Conservation (phyloP, 441 rosid species). For the Populus hybrid region DNA sequence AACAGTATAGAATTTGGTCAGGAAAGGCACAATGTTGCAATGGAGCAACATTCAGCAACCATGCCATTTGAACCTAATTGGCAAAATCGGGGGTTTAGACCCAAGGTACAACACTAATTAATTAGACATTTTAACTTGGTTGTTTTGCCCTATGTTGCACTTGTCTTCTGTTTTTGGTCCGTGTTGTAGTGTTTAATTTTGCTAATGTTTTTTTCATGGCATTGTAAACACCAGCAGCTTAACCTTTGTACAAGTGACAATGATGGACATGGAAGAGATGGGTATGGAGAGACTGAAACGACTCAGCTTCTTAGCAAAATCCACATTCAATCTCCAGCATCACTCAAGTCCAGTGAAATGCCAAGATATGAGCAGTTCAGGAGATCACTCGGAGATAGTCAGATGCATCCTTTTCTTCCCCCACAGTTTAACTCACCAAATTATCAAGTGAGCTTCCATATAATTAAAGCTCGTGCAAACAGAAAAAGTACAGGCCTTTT, state of each 20-base stretch:
- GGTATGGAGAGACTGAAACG: slow-evolving; percentile 46
- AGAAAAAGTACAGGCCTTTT: not conserved
- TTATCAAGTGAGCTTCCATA: slow-evolving; percentile 31
- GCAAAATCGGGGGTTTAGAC: slow-evolving; percentile 30
- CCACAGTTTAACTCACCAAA: slow-evolving; percentile 33
- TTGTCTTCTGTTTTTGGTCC: not conserved
- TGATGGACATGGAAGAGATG: slow-evolving; percentile 24
- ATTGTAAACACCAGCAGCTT: slow-evolving; percentile 16
- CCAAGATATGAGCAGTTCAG: slow-evolving; percentile 36
- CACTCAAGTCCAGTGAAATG: slow-evolving; percentile 21
- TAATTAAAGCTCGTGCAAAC: not conserved
- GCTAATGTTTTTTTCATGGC: not conserved
- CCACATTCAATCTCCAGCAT: slow-evolving; percentile 42
- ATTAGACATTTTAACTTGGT: not conserved
- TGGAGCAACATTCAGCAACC: slow-evolving; percentile 32
- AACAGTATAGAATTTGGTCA: slow-evolving; percentile 22
- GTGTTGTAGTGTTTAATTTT: not conserved
- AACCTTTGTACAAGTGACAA: slow-evolving; percentile 23
- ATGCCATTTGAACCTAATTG: slow-evolving; percentile 32
- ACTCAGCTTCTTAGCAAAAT: slow-evolving; percentile 52
- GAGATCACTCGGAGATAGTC: slow-evolving; percentile 26
- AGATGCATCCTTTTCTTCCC: slow-evolving; percentile 34
- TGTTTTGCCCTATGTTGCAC: not conserved
- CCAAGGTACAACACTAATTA: slow-evolving; percentile 30
- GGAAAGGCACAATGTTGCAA: slow-evolving; percentile 21